Conservation (phyloP, 257 asterid species). For the Craterostigma plantagineum region DNA sequence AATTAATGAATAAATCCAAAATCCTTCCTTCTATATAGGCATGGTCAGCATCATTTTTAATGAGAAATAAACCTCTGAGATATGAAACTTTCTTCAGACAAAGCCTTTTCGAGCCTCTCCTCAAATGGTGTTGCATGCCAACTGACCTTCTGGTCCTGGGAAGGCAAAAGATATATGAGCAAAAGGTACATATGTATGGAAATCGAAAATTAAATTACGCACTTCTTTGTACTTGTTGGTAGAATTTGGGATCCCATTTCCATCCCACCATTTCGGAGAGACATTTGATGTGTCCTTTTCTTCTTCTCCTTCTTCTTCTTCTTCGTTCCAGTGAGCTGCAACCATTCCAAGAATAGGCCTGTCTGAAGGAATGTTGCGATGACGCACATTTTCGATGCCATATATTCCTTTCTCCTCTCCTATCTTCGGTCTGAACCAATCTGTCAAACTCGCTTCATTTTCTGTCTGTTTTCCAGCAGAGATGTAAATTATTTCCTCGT, state of each 20-base stretch:
- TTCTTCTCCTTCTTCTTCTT: constrained; percentile 9
- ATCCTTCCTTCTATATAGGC: not conserved
- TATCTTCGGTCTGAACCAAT: constrained; percentile 42
- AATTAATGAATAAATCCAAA: not conserved
- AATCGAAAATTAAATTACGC: constrained; percentile 4
- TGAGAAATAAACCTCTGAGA: constrained; percentile 32
- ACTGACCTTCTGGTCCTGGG: constrained; percentile 69
- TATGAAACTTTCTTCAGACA: constrained; percentile 55
- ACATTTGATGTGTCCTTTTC: constrained; percentile 12
- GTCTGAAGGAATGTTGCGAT: constrained; percentile 32
- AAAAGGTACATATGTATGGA: not conserved
- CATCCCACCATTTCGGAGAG: constrained; percentile 78
- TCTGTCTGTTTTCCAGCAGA: constrained; percentile 19
- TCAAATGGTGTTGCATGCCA: constrained; percentile 97
- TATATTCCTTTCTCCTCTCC: constrained; percentile 15
- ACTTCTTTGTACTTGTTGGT: constrained; percentile 96
- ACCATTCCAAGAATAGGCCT: constrained; percentile 92
- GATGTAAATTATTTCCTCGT: constrained; percentile 11
- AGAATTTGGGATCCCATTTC: constrained; percentile 88
- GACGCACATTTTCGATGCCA: constrained; percentile 12
- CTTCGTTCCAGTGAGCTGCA: constrained; percentile 81
- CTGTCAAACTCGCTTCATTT: constrained; percentile 33
- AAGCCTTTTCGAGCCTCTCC: constrained; percentile 91
- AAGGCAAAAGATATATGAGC: constrained; percentile 5
- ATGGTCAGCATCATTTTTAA: not conserved